phyloP scores from a whole-genome alignment of 129 eudicot species.

The Flaveria trinervia region DNA sequence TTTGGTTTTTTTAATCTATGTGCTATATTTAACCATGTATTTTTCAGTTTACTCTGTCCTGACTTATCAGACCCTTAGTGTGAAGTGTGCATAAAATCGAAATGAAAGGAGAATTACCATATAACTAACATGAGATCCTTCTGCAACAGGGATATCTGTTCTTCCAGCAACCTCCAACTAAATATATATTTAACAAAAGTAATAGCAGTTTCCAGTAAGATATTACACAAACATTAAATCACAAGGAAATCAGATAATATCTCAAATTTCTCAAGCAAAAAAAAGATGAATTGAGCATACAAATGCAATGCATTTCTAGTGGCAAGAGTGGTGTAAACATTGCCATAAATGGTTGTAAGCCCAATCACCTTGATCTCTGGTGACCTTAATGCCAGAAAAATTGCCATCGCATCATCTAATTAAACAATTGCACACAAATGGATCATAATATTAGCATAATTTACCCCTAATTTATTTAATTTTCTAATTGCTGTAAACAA shows the following conservation, averaged over 20 bases:
- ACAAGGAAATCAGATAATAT: not conserved
- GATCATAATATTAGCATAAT: not conserved
- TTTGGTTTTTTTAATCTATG: not conserved
- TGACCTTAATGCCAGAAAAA: slow-evolving; percentile 84
- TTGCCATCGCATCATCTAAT: slow-evolving; percentile 98
- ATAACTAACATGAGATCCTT: slow-evolving; percentile 95
- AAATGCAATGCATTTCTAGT: slow-evolving; percentile 93
- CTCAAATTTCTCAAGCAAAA: not conserved
- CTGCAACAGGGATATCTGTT: slow-evolving; percentile 95
- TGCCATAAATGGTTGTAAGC: slow-evolving; percentile 89
- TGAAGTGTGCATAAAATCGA: not conserved
- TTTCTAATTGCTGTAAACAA: not conserved
- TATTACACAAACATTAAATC: not conserved
- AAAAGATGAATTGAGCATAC: slow-evolving; percentile 32
- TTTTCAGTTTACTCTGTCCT: not conserved
- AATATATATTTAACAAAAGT: not conserved
- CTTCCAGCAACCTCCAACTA: slow-evolving; percentile 96
- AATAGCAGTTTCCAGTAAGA: not conserved
- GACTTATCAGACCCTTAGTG: not conserved
- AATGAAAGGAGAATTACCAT: slow-evolving; percentile 45
- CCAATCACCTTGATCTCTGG: slow-evolving; percentile 94
- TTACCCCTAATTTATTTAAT: not conserved
- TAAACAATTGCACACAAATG: slow-evolving; percentile 16
- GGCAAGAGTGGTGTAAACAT: slow-evolving; percentile 94
- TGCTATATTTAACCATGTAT: not conserved